Conservation (phyloP, 1,284 basidiomycete genomes). For the Peniophora sp. region DNA sequence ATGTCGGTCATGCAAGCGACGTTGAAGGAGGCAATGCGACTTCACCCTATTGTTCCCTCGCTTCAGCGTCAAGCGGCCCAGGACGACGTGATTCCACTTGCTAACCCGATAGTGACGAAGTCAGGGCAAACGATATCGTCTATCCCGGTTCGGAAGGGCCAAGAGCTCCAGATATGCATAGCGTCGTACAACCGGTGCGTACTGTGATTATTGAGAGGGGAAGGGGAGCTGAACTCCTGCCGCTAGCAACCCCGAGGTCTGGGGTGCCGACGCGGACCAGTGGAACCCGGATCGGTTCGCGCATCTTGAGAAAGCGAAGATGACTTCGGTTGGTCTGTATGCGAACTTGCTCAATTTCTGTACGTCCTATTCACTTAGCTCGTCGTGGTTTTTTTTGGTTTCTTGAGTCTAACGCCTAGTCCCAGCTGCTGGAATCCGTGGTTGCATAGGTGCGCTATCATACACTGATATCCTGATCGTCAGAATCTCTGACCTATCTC, state of each 20-base stretch:
- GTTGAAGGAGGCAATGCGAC: conserved; percentile 28
- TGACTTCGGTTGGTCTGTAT: conserved; percentile 35
- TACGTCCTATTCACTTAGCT: background rate
- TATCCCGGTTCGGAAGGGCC: conserved; percentile 30
- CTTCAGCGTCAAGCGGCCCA: conserved; percentile 21
- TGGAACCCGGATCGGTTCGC: conserved; percentile 49
- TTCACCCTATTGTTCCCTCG: conserved; percentile 25
- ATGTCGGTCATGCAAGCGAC: conserved; percentile 23
- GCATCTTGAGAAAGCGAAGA: conserved; percentile 23
- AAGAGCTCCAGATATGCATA: conserved; percentile 22
- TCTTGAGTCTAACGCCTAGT: background rate
- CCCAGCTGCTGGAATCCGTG: conserved; percentile 17
- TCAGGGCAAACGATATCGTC: conserved; percentile 22
- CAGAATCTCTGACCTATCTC: too few species aligned
- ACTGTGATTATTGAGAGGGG: conserved; percentile 7
- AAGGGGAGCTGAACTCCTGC: conserved; percentile 15
- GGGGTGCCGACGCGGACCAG: conserved; percentile 39
- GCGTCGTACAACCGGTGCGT: conserved; percentile 24
- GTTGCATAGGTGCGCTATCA: conserved; percentile 14
- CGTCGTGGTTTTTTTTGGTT: too few species aligned
- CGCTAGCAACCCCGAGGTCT: conserved; percentile 25
- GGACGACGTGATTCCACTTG: conserved; percentile 33
- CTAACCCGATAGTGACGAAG: conserved; percentile 22
- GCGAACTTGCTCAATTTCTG: conserved; percentile 37
- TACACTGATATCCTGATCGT: too few species aligned